Base-by-base conservation (phyloP, 2,329 filamentous ascomycete species). In the Dactylellina drechsleri region DNA sequence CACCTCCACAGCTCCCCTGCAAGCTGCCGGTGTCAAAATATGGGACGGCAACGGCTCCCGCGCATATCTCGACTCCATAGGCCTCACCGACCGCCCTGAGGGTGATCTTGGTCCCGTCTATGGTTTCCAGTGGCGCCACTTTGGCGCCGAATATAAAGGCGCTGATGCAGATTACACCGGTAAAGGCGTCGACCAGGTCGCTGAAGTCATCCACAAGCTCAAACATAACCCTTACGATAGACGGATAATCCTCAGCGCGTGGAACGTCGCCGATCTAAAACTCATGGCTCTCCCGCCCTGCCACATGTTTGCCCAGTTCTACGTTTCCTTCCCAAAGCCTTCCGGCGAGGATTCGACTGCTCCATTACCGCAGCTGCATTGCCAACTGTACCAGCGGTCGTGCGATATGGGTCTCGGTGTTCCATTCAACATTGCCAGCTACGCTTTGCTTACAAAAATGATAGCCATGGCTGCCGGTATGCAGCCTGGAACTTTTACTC, bases 91-190 rank as follows among this genome's bases (percentile, higher is more conserved):
- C 81, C 92, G 94, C 73, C 92, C 88, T 61, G 91, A 90, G 18
- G 95, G 95, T 77, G 95, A 99, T 80, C 85, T 99, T 0, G 95
- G 95, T 0, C 95, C 95, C 31, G 93, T 98, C 0, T 99, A 99
- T 81, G 95, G 95, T 1, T 99, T 99, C 84, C 95, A 99, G 83
- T 99, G 95, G 95, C 91, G 95, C 2, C 94, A 98, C 83, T 99
- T 99, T 80, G 95, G 95, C 59, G 95, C 95, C 3, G 89, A 92
- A 76, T 99, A 99, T 82, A 84, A 89, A 16, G 91, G 94, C 80
- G 87, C 90, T 13, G 85, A 89, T 77, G 87, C 91, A 0, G 92
- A 98, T 81, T 99, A 99, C 83, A 86, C 88, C 0, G 93, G 92
- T 0, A 86, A 96, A 81, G 95, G 95, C 16, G 92, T 97, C 15